phyloP scores from a whole-genome alignment of 768 basidiomycete species.

The Xerocomellus chrysenteron region DNA sequence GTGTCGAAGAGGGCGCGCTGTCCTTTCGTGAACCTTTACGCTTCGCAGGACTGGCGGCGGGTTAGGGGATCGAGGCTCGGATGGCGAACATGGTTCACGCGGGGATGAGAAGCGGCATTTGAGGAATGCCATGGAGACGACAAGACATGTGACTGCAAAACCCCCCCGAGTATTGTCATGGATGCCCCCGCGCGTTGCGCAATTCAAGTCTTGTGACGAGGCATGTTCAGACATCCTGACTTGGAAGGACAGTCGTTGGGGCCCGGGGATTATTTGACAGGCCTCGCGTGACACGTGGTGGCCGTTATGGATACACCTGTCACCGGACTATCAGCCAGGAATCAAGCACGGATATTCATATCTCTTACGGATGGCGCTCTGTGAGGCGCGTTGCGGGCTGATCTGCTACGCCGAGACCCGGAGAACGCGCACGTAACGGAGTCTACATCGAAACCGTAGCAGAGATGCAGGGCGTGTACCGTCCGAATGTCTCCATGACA shows the following conservation, averaged over 20 bases:
- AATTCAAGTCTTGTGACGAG: constrained; percentile 40
- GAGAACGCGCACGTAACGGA: constrained; percentile 25
- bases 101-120: neutral
- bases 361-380: constrained; percentile 49
- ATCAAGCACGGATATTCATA: constrained; percentile 59
- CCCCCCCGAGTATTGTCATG: too few species aligned
- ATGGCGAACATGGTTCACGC: too few species aligned
- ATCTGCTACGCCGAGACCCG: constrained; percentile 41
- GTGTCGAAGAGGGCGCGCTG: constrained; percentile 35
- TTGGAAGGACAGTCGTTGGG: neutral
- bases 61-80: neutral
- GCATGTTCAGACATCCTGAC: neutral
- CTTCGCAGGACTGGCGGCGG: constrained; percentile 45
- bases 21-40: constrained; percentile 33
- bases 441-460: constrained; percentile 46
- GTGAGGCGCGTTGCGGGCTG: constrained; percentile 42
- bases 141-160: neutral
- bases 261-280: neutral
- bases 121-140: neutral
- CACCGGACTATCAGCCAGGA: constrained; percentile 43
- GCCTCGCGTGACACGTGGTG: constrained; percentile 33
- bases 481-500: constrained; percentile 49
- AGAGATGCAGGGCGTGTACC: constrained; percentile 48
- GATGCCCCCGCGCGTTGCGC: neutral
- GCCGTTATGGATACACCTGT: constrained; percentile 35